A percentile compares a stretch with the other conserved stretches of the same genome.
phyloP scores from a whole-genome alignment of 2,329 filamentous ascomycete species.

The Colletotrichum tamarilloi region DNA sequence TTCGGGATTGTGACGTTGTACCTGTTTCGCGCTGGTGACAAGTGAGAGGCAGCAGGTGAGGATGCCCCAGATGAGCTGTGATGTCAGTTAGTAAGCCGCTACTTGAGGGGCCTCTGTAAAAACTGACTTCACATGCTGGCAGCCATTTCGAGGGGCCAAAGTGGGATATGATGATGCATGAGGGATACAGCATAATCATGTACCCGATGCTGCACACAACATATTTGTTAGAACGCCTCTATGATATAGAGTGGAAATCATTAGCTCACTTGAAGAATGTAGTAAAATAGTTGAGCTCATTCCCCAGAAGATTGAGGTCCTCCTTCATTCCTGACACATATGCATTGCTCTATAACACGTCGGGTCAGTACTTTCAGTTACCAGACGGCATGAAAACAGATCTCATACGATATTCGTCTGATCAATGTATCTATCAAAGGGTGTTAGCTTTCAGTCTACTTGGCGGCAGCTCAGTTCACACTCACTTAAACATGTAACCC shows the following conservation, averaged over 20 bases:
- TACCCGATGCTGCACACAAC: slow-evolving; percentile 35
- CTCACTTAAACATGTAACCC: slow-evolving; percentile 29
- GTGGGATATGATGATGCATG: slow-evolving; percentile 42
- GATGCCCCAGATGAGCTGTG: slow-evolving; percentile 18
- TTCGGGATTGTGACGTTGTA: too few species aligned
- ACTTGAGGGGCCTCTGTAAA: too few species aligned
- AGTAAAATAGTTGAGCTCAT: slow-evolving; percentile 40
- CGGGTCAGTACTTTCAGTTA: not conserved
- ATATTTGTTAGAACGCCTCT: not conserved
- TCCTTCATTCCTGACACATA: slow-evolving; percentile 44
- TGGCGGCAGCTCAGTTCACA: not conserved
- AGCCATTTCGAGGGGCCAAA: slow-evolving; percentile 43
- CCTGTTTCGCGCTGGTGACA: slow-evolving; percentile 16
- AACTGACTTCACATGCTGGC: slow-evolving; percentile 39
- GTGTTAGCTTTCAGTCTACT: not conserved
- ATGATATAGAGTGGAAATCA: accelerated
- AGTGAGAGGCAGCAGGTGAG: slow-evolving; percentile 25
- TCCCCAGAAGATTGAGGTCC: slow-evolving; percentile 40
- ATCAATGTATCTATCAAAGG: slow-evolving; percentile 14
- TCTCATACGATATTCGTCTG: slow-evolving; percentile 19
- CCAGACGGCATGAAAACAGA: accelerated
- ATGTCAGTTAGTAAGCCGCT: not conserved
- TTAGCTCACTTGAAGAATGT: slow-evolving; percentile 36
- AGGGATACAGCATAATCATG: slow-evolving; percentile 41
- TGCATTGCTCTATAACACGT: slow-evolving; percentile 36